phyloP scores from a whole-genome alignment of 176 grass and related monocot species.

The Oryza nivara region DNA sequence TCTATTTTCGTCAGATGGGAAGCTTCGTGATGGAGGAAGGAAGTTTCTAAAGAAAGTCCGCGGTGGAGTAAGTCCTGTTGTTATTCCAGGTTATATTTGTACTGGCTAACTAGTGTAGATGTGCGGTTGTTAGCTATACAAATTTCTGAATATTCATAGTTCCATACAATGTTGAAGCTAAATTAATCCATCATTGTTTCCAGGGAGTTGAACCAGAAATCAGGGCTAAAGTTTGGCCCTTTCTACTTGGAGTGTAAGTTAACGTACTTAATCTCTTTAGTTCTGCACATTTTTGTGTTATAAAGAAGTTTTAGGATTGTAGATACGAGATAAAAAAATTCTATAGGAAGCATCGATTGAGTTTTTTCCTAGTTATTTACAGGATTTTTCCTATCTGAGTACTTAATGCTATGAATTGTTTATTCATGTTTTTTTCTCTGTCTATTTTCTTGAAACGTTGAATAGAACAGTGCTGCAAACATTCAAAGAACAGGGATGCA shows the following conservation, averaged over 20 bases:
- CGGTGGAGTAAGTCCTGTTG: slow-evolving; percentile 70
- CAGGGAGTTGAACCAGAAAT: slow-evolving; percentile 89
- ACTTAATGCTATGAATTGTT: neutral
- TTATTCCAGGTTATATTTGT: slow-evolving; percentile 6
- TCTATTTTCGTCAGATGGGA: slow-evolving; percentile 77
- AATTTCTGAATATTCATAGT: slow-evolving; percentile 3
- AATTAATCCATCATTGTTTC: slow-evolving; percentile 36
- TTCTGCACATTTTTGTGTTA: slow-evolving; percentile 32
- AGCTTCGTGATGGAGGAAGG: slow-evolving; percentile 75
- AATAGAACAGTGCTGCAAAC: slow-evolving; percentile 2
- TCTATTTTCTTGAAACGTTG: slow-evolving; percentile 3
- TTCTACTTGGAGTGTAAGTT: slow-evolving; percentile 95
- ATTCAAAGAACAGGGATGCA: neutral
- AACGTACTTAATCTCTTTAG: neutral
- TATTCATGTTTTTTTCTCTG: neutral
- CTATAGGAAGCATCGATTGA: neutral
- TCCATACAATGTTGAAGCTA: slow-evolving; percentile 20
- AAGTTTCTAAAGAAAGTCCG: slow-evolving; percentile 97
- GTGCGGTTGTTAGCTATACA: neutral
- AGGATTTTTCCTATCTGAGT: slow-evolving; percentile 1
- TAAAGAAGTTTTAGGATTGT: slow-evolving; percentile 8
- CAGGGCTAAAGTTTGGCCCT: slow-evolving; percentile 94
- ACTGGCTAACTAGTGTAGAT: neutral
- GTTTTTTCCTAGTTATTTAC: slow-evolving; percentile 14
- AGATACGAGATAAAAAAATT: neutral